These are phyloP conservation scores for Polyporus arcularius DNA, from an alignment of 768 basidiomycete genomes.

Conservation along the genomic window DNA sequence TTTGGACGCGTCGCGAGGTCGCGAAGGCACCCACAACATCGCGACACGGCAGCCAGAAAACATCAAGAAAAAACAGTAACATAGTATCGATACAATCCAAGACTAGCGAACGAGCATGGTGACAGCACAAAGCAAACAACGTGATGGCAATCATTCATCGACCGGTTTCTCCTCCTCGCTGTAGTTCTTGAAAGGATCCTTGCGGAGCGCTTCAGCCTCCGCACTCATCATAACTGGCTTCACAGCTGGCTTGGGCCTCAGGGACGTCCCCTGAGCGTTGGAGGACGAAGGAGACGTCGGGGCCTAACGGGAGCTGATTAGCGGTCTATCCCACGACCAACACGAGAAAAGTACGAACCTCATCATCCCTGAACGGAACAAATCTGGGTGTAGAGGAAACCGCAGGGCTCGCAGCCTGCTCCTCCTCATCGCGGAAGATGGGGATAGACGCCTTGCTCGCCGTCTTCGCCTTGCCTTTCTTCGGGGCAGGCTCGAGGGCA, in stretches of 20 bases:
- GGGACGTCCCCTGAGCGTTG: conserved; percentile 54
- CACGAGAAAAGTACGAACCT: conserved; percentile 10
- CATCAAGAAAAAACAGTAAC: not conserved
- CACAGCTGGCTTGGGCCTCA: conserved; percentile 60
- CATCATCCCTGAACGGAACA: conserved; percentile 72
- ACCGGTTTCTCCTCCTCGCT: conserved; percentile 24
- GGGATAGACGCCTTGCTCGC: conserved; percentile 13
- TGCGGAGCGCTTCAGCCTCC: conserved; percentile 77
- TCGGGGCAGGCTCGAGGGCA: not conserved
- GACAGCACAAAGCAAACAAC: not conserved
- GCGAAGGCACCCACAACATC: not conserved
- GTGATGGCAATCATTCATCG: conserved; percentile 6
- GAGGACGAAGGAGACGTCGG: conserved; percentile 33
- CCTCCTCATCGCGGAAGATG: conserved; percentile 25
- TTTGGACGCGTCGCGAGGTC: conserved; percentile 4
- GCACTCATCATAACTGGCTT: conserved; percentile 47
- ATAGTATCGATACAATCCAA: not conserved
- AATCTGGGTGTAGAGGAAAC: conserved; percentile 58
- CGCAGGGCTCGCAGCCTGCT: conserved; percentile 16
- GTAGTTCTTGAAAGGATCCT: conserved; percentile 83
- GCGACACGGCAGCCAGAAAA: not conserved
- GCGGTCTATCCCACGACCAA: not conserved
- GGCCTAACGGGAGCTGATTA: conserved; percentile 22
- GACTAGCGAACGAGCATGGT: not conserved
- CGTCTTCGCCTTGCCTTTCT: conserved; percentile 10